Evolutionary conservation across 75 land plant species (phyloP), one percentile per base, ranked within the genome.

Genomic region (Pseudotsuga menziesii): DNA sequence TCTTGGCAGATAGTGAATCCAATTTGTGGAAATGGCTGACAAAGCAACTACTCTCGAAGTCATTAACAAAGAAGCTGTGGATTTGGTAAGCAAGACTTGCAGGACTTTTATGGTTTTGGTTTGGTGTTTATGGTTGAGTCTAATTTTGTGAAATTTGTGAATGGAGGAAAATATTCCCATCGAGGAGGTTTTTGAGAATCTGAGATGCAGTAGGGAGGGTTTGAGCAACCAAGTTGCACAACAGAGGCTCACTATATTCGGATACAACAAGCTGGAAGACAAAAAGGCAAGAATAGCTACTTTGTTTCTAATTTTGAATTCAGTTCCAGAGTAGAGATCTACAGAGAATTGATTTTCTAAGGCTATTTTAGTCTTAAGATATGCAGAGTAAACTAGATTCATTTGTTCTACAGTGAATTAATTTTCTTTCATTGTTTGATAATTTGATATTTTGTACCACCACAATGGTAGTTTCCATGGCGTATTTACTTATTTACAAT

Each of bases 221-320:
- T 89, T 96, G 35, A 87, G 90, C 22, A 58, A 78, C 19, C 82
- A 84, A 39, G 87, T 82, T 70, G 99, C 91, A 13, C 77, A 90
- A 66, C 90, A 91, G 79, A 83, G 99, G 54, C 82, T 94, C 8
- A 75, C 22, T 20, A 88, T 96, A 61, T 93, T 96, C 78, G 99
- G 99, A 0, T 84, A 88, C 78, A 94, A 96, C 87, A 96, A 94
- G 84, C 90, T 96, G 32, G 99, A 96, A 73, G 99, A 96, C 84
- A 94, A 93, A 78, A 84, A 85, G 91, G 99, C 90, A 39, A 14
- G 61, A 57, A 26, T 13, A 56, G 14, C 61, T 58, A 3, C 58
- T 77, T 1, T 23, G 0, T 62, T 25, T 26, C 4, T 73, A 27
- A 8, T 19, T 76, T 2, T 7, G 3, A 22, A 19, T 32, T 57